phyloP scores from a whole-genome alignment of 2,329 filamentous ascomycete species.

The Scedosporium boydii region DNA sequence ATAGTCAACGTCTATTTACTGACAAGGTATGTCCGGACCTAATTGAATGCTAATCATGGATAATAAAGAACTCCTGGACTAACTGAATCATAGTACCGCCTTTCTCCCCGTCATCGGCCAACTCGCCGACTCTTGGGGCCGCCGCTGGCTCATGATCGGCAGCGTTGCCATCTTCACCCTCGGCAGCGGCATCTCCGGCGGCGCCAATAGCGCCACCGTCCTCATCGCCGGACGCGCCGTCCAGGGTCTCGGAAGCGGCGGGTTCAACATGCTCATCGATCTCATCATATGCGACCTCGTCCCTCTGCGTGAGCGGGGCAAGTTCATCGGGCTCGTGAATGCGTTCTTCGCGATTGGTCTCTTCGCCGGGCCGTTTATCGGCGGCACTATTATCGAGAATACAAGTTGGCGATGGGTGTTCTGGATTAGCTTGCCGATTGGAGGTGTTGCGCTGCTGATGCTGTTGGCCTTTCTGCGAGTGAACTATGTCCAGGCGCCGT shows the following conservation, averaged over 20 bases:
- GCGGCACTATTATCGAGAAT: background rate
- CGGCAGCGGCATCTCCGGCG: slow-evolving; percentile 18
- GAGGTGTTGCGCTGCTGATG: slow-evolving; percentile 20
- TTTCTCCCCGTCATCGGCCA: too few relatives aligned
- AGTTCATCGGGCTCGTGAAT: slow-evolving; percentile 17
- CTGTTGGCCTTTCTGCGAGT: slow-evolving; percentile 28
- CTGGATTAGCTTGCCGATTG: slow-evolving; percentile 31
- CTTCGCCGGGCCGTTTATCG: background rate
- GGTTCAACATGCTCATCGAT: slow-evolving; percentile 21
- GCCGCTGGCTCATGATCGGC: too few relatives aligned
- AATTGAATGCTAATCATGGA: too few relatives aligned
- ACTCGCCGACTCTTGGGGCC: too few relatives aligned
- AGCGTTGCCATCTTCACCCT: too few relatives aligned
- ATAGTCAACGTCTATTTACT: too few relatives aligned
- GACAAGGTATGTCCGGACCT: too few relatives aligned
- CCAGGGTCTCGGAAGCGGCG: slow-evolving; percentile 29
- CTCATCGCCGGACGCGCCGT: slow-evolving; percentile 32
- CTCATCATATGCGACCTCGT: slow-evolving; percentile 34
- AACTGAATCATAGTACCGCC: too few relatives aligned
- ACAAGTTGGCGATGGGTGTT: slow-evolving; percentile 36
- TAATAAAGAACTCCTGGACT: too few relatives aligned
- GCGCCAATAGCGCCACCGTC: slow-evolving; percentile 26
- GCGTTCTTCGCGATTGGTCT: background rate
- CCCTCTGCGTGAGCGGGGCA: slow-evolving; percentile 34
- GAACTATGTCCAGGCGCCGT: slow-evolving; percentile 14